Evolutionary conservation across 805 yeast genomes (phyloP), one percentile per base, ranked within the genome.

Genomic region (Metschnikowia bowlesiae): DNA sequence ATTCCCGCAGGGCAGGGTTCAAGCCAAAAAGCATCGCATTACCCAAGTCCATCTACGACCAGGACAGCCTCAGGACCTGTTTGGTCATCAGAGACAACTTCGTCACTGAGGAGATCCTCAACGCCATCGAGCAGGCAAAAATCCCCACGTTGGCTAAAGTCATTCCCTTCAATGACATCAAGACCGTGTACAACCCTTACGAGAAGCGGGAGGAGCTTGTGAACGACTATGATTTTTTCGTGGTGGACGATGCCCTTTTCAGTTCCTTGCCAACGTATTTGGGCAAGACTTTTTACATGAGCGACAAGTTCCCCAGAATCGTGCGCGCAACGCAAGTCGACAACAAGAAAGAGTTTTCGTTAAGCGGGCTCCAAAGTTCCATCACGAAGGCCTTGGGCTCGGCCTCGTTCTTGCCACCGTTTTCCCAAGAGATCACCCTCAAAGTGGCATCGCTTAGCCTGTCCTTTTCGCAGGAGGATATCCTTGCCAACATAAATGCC

Each of bases 141-240:
- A 70, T 80, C 32, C 77, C 80, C 22, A 67, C 78, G 37, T 67
- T 81, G 40, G 50, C 67, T 22, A 77, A 79, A 60, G 83, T 91
- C 48, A 75, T 90, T 33, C 79, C 94, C 6, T 84, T 85, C 49
- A 75, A 81, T 42, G 86, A 89, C 58, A 75, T 94, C 55, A 89
- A 89, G 67, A 87, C 90, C 33, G 86, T 85, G 53, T 92, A 83
- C 76, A 89, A 89, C 71, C 81, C 88, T n/a, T 94, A 73, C 61
- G 97, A 94, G 68, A 84, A 90, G 52, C 84, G 90, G 67, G 83
- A 97, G 66, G 84, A 83, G 54, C 80, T 94, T 53, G 68, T 78
- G 39, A 66, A 75, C 13, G 83, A 81, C 51, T 87, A 80, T 64
- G 96, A 90, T 60, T 57, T 89, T 53, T 88, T 94, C 67, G 64